Percentiles rank a stretch among this genome's conserved stretches.
Evolutionary conservation across 805 yeast genomes (phyloP).

Genomic region (Wickerhamiella parazyma): DNA sequence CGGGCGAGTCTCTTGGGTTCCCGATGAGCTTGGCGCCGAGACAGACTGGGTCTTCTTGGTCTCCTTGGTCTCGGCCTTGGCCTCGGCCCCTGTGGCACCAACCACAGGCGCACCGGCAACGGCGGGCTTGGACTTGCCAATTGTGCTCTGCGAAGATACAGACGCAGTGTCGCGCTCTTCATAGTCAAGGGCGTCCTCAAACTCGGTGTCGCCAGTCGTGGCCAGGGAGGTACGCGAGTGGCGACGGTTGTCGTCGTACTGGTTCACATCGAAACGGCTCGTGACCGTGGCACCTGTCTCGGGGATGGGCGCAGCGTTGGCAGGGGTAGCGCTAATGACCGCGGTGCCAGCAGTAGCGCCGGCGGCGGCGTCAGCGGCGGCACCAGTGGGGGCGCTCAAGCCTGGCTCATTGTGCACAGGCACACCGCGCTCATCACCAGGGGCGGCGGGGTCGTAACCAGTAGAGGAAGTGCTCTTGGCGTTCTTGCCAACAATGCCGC

Average conservation of each 20-base stretch:
- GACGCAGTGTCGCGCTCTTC: not conserved
- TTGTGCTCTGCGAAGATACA: slow-evolving; percentile 7
- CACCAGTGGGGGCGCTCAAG: not conserved
- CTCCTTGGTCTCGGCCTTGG: too few species aligned
- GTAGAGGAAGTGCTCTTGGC: too few species aligned
- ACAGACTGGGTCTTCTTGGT: too few species aligned
- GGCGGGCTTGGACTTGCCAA: slow-evolving; percentile 3
- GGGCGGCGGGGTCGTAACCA: not conserved
- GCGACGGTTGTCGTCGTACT: slow-evolving; percentile 2
- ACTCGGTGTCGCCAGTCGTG: slow-evolving; percentile 8
- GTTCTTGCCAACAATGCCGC: too few species aligned
- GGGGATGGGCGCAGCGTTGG: slow-evolving; percentile 4
- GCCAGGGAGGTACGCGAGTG: slow-evolving; percentile 1
- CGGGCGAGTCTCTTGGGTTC: not conserved
- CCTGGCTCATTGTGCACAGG: not conserved
- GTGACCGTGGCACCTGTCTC: slow-evolving; percentile 6
- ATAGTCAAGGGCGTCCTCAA: slow-evolving; percentile 6
- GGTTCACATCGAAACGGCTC: not conserved
- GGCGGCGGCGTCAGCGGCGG: not conserved
- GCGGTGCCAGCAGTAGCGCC: not conserved
- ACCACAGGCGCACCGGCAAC: not conserved
- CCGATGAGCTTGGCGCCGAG: not conserved
- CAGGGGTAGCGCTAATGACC: not conserved
- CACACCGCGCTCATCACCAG: not conserved
- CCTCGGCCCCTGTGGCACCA: not conserved